A percentile compares a stretch with the other conserved stretches of the same genome.
phyloP scores from a whole-genome alignment of 2,329 filamentous ascomycete species.

The Pyrenophora graminea region DNA sequence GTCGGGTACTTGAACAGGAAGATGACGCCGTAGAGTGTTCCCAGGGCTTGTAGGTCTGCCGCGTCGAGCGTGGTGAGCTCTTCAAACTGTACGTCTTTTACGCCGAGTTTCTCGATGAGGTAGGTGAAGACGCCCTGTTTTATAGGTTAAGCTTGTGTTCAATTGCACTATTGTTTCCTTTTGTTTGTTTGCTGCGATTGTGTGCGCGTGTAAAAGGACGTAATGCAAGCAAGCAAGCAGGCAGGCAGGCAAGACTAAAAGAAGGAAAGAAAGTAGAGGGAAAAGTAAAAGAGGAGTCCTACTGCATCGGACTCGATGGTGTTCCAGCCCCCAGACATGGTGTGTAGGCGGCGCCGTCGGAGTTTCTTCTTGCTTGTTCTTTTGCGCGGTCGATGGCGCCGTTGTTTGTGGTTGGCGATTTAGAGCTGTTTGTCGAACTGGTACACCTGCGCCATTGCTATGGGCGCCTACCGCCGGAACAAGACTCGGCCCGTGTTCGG shows the following conservation, averaged over 20 bases:
- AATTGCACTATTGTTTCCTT: too few relatives aligned
- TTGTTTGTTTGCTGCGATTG: too few relatives aligned
- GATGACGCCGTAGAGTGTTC: conserved; percentile 82
- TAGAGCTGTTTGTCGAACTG: background rate
- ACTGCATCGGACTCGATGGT: conserved; percentile 69
- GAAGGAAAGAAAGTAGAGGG: too few relatives aligned
- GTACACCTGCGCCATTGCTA: conserved; percentile 17
- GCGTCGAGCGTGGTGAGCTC: conserved; percentile 90
- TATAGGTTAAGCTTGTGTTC: conserved; percentile 10
- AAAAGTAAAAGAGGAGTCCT: conserved; percentile 42
- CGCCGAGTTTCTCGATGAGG: conserved; percentile 88
- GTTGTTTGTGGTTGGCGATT: too few relatives aligned
- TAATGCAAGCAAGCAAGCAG: too few relatives aligned
- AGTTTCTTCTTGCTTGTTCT: background rate
- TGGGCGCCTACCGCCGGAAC: conserved; percentile 19
- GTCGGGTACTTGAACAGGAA: conserved; percentile 98
- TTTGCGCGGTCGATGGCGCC: too few relatives aligned
- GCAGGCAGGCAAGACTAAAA: too few relatives aligned
- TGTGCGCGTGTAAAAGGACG: too few relatives aligned
- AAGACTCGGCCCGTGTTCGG: conserved; percentile 23
- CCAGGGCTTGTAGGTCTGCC: conserved; percentile 68
- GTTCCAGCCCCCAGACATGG: conserved; percentile 28
- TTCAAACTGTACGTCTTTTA: conserved; percentile 94
- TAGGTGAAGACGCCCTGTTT: conserved; percentile 91
- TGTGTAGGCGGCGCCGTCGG: conserved; percentile 7